Conservation (phyloP, 2,329 filamentous ascomycete species). For the Penicillium sp. region DNA sequence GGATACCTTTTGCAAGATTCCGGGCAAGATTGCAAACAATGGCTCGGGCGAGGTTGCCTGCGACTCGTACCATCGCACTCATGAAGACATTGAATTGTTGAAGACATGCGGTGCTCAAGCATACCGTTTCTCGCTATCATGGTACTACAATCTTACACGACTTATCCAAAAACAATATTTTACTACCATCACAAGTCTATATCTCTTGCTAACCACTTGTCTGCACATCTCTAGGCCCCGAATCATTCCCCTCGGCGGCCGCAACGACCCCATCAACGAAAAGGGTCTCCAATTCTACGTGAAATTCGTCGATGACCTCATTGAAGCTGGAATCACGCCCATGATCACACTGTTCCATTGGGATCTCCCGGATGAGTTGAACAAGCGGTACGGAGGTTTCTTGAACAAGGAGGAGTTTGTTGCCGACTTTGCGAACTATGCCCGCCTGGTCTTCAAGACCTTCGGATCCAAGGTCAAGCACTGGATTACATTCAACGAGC, state of each 20-base stretch:
- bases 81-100: constrained; percentile 74
- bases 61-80: constrained; percentile 80
- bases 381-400: constrained; percentile 79
- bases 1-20: constrained; percentile 82
- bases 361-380: constrained; percentile 77
- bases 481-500: constrained; percentile 92
- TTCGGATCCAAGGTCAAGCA: constrained; percentile 74
- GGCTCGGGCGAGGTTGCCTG: constrained; percentile 76
- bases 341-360: constrained; percentile 86
- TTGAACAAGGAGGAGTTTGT: constrained; percentile 81
- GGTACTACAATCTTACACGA: constrained; percentile 40
- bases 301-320: constrained; percentile 75
- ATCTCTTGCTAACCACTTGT: background rate
- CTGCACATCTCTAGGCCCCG: constrained; percentile 54
- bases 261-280: constrained; percentile 78
- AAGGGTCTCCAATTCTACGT: constrained; percentile 76
- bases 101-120: constrained; percentile 71
- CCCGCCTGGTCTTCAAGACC: constrained; percentile 72
- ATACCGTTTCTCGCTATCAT: constrained; percentile 85
- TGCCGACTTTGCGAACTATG: constrained; percentile 77
- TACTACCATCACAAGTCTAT: background rate
- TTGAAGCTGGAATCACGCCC: constrained; percentile 74
- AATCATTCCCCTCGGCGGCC: constrained; percentile 82
- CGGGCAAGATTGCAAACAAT: constrained; percentile 80
- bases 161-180: background rate